Conservation (phyloP, 2,329 filamentous ascomycete genomes). For the Trichoderma lentiforme region DNA sequence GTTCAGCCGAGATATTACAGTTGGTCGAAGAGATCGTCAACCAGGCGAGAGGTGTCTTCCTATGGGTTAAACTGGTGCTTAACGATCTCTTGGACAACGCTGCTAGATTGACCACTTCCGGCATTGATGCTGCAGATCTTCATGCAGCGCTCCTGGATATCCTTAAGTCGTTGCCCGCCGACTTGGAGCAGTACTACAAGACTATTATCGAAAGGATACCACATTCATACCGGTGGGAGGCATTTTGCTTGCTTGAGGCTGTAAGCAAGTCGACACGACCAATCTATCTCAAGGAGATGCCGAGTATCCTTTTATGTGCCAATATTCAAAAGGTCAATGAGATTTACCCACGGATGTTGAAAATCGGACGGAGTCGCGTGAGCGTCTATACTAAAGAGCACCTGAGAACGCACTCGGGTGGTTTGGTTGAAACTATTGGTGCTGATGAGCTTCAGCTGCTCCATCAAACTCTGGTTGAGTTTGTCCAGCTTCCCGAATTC, state of each 20-base stretch:
- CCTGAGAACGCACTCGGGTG: neutral
- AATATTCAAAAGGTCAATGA: neutral
- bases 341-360: rapidly evolving
- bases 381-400: neutral
- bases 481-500: neutral
- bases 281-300: neutral
- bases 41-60: neutral
- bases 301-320: neutral
- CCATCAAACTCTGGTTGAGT: neutral
- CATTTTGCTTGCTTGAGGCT: neutral
- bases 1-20: neutral
- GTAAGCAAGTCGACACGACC: neutral
- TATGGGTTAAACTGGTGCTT: neutral
- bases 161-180: neutral
- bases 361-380: too few species aligned
- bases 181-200: neutral
- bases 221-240: neutral
- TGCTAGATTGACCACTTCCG: neutral
- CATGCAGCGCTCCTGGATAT: neutral
- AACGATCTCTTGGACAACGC: neutral
- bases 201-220: neutral
- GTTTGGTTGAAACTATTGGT: neutral
- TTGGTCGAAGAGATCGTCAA: neutral
- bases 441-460: neutral
- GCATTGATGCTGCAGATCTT: rapidly evolving